Conservation (phyloP, 148 eudicot genomes). For the Diospyros kaki region DNA sequence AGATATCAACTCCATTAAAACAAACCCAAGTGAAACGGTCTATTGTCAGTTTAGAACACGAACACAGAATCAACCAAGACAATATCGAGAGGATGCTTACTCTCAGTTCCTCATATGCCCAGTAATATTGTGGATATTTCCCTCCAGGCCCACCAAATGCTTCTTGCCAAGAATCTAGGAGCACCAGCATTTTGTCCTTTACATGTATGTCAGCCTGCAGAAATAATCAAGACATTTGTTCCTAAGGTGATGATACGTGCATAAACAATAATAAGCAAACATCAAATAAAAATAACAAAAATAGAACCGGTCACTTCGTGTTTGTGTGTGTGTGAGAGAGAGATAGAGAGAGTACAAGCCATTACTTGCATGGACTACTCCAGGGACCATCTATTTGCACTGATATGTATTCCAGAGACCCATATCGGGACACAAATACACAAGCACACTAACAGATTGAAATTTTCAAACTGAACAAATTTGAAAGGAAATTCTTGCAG, state of each 20-base stretch:
- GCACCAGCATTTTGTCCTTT: constrained; percentile 63
- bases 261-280: background rate
- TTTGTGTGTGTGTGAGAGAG: no score
- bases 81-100: constrained; percentile 31
- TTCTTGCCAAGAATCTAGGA: constrained; percentile 89
- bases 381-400: background rate
- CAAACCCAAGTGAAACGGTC: background rate
- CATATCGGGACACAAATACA: background rate
- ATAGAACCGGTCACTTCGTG: background rate
- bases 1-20: background rate
- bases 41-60: background rate
- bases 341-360: background rate
- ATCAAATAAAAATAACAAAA: background rate
- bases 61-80: constrained; percentile 6
- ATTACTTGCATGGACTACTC: background rate
- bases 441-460: background rate
- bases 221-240: background rate
- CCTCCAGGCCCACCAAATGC: constrained; percentile 93
- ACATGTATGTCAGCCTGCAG: constrained; percentile 76
- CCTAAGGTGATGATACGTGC: background rate
- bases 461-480: background rate
- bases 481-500: background rate
- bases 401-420: background rate
- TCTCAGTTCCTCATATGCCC: constrained; percentile 88
- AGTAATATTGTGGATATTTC: constrained; percentile 73